Percentiles rank a stretch among this genome's conserved stretches.
Evolutionary conservation across 2,329 filamentous ascomycete species (phyloP).

Genomic region (Knufia fluminis): DNA sequence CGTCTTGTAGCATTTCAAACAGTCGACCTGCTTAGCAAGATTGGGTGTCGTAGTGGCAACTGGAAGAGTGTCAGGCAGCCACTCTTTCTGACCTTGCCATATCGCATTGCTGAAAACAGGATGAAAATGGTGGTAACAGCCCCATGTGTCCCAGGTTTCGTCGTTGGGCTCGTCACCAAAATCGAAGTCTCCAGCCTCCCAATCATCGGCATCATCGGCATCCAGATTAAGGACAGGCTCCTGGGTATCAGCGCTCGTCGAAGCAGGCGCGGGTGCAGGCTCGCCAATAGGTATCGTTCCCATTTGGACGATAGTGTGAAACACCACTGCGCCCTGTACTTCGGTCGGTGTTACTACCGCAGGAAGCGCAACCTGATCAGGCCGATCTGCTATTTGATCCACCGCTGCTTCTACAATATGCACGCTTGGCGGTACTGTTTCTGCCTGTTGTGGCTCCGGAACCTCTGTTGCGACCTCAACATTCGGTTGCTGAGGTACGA

Average conservation of each 20-base stretch:
- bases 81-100: conserved; percentile 10
- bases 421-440: too few relatives aligned
- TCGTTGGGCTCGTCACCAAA: conserved; percentile 24
- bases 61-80: neutral
- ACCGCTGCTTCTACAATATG: neutral
- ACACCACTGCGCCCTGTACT: neutral
- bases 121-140: conserved; percentile 13
- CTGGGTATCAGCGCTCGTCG: neutral
- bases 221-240: conserved; percentile 8
- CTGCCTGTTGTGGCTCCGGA: too few relatives aligned
- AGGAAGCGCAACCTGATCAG: neutral
- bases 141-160: conserved; percentile 14
- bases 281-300: too few relatives aligned
- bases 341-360: neutral
- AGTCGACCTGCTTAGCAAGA: conserved; percentile 13
- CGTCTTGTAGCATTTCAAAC: conserved; percentile 16
- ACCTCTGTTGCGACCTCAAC: too few relatives aligned
- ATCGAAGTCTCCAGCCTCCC: conserved; percentile 30
- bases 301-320: too few relatives aligned
- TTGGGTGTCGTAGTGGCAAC: neutral
- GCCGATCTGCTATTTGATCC: neutral
- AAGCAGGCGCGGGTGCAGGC: neutral
- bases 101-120: conserved; percentile 7
- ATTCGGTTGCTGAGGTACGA: neutral
- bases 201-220: conserved; percentile 18